Conservation (phyloP, 495 filamentous ascomycete genomes). For the Penicillium longicatenatum region DNA sequence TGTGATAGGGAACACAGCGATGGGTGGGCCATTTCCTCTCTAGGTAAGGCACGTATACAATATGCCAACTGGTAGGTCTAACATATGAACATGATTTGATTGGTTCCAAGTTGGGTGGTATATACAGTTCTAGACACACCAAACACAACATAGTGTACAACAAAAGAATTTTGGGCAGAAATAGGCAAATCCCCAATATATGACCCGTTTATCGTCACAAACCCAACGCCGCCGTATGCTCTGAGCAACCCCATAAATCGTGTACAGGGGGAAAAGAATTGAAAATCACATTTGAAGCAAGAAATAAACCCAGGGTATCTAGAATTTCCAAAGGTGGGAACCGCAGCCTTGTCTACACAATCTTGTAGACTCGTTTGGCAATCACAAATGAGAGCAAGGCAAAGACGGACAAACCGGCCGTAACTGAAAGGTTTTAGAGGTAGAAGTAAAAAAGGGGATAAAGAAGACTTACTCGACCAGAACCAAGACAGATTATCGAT, state of each 20-base stretch:
- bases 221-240: slow-evolving; percentile 15
- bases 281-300: neutral
- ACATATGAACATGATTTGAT: neutral
- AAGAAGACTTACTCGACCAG: slow-evolving; percentile 54
- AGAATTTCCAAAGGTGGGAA: neutral
- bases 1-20: too few species aligned
- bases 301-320: neutral
- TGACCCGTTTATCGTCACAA: slow-evolving; percentile 13
- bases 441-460: neutral
- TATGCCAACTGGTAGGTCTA: neutral
- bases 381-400: slow-evolving; percentile 75
- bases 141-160: slow-evolving; percentile 3
- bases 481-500: slow-evolving; percentile 65
- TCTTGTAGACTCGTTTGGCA: slow-evolving; percentile 77
- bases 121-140: neutral
- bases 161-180: slow-evolving; percentile 5
- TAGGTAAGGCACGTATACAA: neutral
- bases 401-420: slow-evolving; percentile 73
- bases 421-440: slow-evolving; percentile 50
- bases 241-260: slow-evolving; percentile 1
- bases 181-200: neutral
- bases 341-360: slow-evolving; percentile 46
- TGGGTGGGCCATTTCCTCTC: too few species aligned
- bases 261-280: neutral
- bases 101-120: neutral